Conservation (phyloP, 352 stramenopile species). For the Chloridella minuta region DNA sequence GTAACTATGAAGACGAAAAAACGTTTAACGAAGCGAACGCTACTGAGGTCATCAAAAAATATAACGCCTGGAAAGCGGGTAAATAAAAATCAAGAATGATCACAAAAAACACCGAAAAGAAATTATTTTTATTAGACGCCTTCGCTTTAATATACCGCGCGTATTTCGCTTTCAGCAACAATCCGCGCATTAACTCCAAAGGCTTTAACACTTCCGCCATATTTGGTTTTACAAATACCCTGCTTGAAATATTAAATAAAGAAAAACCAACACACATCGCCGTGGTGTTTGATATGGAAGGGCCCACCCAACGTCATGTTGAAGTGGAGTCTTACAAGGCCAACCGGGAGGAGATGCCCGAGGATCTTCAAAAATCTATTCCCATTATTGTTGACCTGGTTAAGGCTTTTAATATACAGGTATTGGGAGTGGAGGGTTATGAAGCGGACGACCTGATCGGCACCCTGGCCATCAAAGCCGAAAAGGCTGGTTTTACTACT, state of each 20-base stretch:
- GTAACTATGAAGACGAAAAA: neutral
- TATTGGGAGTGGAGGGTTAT: neutral
- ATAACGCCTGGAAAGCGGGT: neutral
- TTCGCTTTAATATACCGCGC: neutral
- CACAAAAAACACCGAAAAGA: neutral
- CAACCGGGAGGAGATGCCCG: neutral
- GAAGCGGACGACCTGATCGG: neutral
- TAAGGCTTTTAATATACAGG: neutral
- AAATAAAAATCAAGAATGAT: neutral
- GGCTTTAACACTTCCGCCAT: neutral
- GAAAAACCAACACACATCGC: neutral
- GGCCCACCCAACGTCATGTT: neutral
- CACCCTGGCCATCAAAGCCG: neutral
- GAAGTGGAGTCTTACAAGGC: neutral
- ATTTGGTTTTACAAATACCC: neutral
- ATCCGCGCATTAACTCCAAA: neutral
- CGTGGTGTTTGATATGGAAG: neutral
- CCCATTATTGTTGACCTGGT: neutral
- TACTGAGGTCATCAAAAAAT: neutral
- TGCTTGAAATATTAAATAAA: neutral
- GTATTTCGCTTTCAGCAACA: neutral
- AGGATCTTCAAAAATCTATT: neutral
- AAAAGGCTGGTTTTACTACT: neutral
- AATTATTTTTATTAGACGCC: neutral
- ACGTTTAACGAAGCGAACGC: neutral